Conservation (phyloP, 129 eudicot species). For the Flaveria robusta region DNA sequence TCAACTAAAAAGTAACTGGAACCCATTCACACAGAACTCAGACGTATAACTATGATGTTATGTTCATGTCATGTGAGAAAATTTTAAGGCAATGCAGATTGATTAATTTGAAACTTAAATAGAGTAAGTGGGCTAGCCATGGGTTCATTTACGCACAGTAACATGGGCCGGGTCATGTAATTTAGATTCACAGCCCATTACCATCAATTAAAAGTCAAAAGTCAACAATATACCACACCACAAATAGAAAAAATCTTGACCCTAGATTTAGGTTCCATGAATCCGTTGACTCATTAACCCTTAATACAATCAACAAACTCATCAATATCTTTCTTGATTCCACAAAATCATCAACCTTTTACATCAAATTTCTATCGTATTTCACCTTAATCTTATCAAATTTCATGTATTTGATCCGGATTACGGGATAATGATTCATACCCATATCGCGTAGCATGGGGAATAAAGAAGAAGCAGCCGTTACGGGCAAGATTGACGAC, state of each 20-base stretch:
- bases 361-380: background rate
- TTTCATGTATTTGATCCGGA: background rate
- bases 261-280: background rate
- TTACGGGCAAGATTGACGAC: background rate
- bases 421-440: background rate
- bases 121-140: background rate
- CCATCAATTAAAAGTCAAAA: background rate
- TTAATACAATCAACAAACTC: background rate
- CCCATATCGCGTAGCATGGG: constrained; percentile 13
- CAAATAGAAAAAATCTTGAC: background rate
- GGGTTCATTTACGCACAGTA: background rate
- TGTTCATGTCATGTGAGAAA: too few species aligned
- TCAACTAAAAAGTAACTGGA: too few species aligned
- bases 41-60: too few species aligned
- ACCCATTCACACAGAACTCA: too few species aligned
- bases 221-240: background rate
- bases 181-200: background rate
- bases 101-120: background rate
- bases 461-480: background rate
- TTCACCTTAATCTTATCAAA: background rate
- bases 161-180: constrained; percentile 3
- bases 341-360: constrained; percentile 1
- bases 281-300: background rate
- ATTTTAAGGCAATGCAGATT: background rate
- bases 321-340: constrained; percentile 11